Evolutionary conservation across 345 rosid genomes (phyloP).

Genomic region (Nephelium lappaceum): DNA sequence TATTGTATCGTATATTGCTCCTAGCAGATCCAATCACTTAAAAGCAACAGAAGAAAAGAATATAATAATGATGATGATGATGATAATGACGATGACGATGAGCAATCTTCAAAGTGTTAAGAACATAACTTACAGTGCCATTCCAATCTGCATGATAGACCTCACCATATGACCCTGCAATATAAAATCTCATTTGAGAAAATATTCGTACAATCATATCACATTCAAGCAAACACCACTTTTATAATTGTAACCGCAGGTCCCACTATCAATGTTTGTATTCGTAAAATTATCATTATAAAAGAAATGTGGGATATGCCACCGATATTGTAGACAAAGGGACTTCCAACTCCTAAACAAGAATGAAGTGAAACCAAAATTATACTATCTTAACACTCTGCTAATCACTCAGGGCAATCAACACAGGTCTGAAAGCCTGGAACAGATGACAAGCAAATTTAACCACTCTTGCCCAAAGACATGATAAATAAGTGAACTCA

Average conservation of each 20-base stretch:
- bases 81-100: background rate
- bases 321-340: background rate
- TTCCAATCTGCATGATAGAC: conserved; percentile 91
- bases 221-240: conserved; percentile 12
- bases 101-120: background rate
- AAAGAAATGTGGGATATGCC: background rate
- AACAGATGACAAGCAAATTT: conserved; percentile 9
- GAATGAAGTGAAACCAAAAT: background rate
- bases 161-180: conserved; percentile 94
- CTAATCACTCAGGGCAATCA: background rate
- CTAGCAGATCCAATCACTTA: conserved; percentile 3
- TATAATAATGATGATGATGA: background rate
- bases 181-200: conserved; percentile 20
- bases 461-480: background rate
- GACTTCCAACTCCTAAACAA: background rate
- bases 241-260: background rate
- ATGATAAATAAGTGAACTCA: too few relatives aligned
- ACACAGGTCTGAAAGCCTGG: conserved; percentile 3
- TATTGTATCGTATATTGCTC: background rate
- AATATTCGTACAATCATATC: conserved; percentile 5
- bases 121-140: conserved; percentile 82
- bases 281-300: background rate
- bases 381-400: background rate
- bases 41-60: background rate
- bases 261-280: background rate